Base-by-base conservation (phyloP, 1,139 yeast genomes). In the Scheffersomyces insectosa region DNA sequence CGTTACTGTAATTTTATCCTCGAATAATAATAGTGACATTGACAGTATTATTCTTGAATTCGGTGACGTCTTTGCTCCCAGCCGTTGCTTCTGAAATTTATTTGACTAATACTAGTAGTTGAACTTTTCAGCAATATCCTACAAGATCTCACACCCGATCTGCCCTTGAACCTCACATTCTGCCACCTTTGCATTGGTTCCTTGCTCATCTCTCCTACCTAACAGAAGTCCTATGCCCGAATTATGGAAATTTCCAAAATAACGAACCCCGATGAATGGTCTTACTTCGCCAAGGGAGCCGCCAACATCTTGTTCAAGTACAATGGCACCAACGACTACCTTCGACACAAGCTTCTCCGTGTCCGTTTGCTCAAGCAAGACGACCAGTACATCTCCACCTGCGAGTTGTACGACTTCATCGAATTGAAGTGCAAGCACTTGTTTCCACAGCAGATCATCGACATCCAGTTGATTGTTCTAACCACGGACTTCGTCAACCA, bases 291-390 rank as follows among this genome's bases (percentile, higher is more conserved):
- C 28, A 72, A 70, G 45, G 79, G 79, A 1, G 66, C 66, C 40
- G 79, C 79, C 39, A 74, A 74, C 47, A 68, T 72, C n/a, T 57
- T 74, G 28, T 72, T 72, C 54, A 59, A 65, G 40, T 74, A 74
- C 46, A 59, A 60, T 5, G 79, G 79, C 4, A 44, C 47, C 28
- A 65, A 70, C 45, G 74, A 68, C 44, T 65, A 63, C 44, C 59
- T 74, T 33, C 55, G 61, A 35, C 67, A 63, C 41, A 71, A 70
- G 46, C 56, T 74, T 27, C 56, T 74, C 31, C 55, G 79, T 28
- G 59, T 72, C 33, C 61, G 79, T 39, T 51, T 74, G 28, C 49
- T 56, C 9, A 72, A 73, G 49, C 63, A 66, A 28, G 65, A 65
- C 40, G 68, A 65, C 34, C 69, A 71, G 49, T 74, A 73, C 46